A percentile compares a stretch with the other conserved stretches of the same genome.
Conservation (phyloP, 345 rosid genomes). For the Aurinia saxatilis region DNA sequence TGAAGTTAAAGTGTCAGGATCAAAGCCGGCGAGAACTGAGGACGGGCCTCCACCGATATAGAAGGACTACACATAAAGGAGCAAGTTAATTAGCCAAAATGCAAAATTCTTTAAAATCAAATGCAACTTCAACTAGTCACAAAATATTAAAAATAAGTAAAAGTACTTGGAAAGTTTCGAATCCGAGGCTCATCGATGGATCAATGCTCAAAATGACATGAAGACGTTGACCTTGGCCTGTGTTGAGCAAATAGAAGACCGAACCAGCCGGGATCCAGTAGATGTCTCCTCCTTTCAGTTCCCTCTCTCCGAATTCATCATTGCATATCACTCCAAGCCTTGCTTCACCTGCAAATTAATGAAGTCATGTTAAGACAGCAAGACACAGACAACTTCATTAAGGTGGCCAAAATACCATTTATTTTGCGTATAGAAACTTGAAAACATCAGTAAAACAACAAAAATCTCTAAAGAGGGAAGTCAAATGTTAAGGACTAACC, state of each 20-base stretch:
- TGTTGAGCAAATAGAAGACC: constrained; percentile 68
- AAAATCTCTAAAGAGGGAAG: too few relatives aligned
- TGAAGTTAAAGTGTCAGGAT: constrained; percentile 45
- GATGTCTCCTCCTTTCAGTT: constrained; percentile 52
- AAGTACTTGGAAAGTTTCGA: constrained; percentile 57
- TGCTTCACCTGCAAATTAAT: constrained; percentile 86
- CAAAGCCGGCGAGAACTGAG: constrained; percentile 65
- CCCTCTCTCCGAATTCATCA: constrained; percentile 46
- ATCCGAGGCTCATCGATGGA: constrained; percentile 58
- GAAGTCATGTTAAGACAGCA: too few relatives aligned
- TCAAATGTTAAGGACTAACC: constrained; percentile 18
- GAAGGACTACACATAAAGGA: constrained; percentile 52
- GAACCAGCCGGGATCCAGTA: constrained; percentile 68
- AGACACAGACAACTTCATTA: too few relatives aligned
- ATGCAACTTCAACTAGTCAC: background rate
- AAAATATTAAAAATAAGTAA: background rate
- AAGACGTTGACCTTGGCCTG: constrained; percentile 55
- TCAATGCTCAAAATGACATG: constrained; percentile 64
- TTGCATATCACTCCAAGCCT: constrained; percentile 54
- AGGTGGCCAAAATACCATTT: too few relatives aligned
- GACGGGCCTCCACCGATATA: constrained; percentile 76
- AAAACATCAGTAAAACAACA: too few relatives aligned
- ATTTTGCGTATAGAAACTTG: too few relatives aligned
- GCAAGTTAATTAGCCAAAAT: background rate
- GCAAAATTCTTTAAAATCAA: background rate